phyloP scores from a whole-genome alignment of 495 filamentous ascomycete species.

The Talaromyces borbonicus region DNA sequence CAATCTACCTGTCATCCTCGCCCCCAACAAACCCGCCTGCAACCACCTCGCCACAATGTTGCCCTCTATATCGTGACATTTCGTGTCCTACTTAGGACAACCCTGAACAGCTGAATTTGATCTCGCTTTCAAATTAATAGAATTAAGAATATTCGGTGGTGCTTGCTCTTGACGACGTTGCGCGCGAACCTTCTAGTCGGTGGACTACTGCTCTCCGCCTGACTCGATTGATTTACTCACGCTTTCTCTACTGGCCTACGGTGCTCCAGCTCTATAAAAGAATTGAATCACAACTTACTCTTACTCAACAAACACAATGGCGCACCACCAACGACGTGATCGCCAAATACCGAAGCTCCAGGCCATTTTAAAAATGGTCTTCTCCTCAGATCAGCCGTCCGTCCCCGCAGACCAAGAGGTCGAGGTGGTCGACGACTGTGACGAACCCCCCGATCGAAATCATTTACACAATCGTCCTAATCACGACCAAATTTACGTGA shows the following conservation, averaged over 20 bases:
- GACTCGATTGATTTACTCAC: background rate
- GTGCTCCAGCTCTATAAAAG: too few relatives aligned
- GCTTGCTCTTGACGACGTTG: background rate
- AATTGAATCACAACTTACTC: background rate
- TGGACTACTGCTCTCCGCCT: background rate
- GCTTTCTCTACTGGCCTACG: background rate
- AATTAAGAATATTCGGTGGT: background rate
- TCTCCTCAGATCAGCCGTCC: slow-evolving; percentile 30
- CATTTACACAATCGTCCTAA: slow-evolving; percentile 17
- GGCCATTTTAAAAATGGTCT: slow-evolving; percentile 37
- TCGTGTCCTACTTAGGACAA: slow-evolving; percentile 29
- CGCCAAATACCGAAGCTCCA: slow-evolving; percentile 32
- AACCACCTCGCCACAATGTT: slow-evolving; percentile 16
- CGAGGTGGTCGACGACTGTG: slow-evolving; percentile 40
- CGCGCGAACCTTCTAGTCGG: too few relatives aligned
- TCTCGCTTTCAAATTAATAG: background rate
- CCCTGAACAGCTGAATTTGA: background rate
- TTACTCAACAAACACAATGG: slow-evolving; percentile 19
- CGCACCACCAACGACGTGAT: slow-evolving; percentile 24
- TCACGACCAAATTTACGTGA: slow-evolving; percentile 24
- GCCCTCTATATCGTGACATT: slow-evolving; percentile 37
- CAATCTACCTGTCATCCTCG: slow-evolving; percentile 12
- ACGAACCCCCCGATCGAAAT: slow-evolving; percentile 40
- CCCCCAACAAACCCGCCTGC: slow-evolving; percentile 9
- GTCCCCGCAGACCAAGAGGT: slow-evolving; percentile 29